phyloP scores from a whole-genome alignment of 2,329 filamentous ascomycete species.

The Penicillium brevicompactum region DNA sequence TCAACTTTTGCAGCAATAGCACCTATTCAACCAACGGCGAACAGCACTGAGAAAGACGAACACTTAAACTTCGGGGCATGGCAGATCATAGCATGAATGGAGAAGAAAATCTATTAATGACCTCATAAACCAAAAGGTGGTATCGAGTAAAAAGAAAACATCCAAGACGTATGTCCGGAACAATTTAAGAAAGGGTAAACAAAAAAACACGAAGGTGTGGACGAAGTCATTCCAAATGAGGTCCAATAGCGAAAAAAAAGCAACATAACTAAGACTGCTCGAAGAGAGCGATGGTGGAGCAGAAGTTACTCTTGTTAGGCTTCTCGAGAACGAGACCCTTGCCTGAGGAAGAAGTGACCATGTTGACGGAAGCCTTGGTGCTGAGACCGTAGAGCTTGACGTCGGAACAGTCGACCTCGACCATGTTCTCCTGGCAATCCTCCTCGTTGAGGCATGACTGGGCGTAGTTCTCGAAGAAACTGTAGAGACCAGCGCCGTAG shows the following conservation, averaged over 20 bases:
- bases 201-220: neutral
- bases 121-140: conserved; percentile 7
- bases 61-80: neutral
- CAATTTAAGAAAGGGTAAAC: conserved; percentile 4
- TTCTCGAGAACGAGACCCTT: conserved; percentile 39
- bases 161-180: neutral
- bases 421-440: conserved; percentile 77
- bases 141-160: conserved; percentile 8
- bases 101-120: conserved; percentile 18
- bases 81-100: conserved; percentile 7
- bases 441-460: conserved; percentile 69
- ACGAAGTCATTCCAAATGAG: neutral
- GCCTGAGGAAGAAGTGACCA: conserved; percentile 58
- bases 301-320: conserved; percentile 47
- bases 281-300: conserved; percentile 49
- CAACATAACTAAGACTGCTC: conserved; percentile 30
- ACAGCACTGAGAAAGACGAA: too few species aligned
- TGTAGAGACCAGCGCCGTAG: conserved; percentile 76
- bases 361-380: conserved; percentile 74
- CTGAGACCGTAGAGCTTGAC: conserved; percentile 69
- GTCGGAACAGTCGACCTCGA: conserved; percentile 67
- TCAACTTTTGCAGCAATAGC: too few species aligned
- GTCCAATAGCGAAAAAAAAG: neutral
- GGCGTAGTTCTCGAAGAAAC: conserved; percentile 80
- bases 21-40: too few species aligned